Base-by-base conservation (phyloP, 2,329 filamentous ascomycete genomes). In the Pezicula neosporulosa region DNA sequence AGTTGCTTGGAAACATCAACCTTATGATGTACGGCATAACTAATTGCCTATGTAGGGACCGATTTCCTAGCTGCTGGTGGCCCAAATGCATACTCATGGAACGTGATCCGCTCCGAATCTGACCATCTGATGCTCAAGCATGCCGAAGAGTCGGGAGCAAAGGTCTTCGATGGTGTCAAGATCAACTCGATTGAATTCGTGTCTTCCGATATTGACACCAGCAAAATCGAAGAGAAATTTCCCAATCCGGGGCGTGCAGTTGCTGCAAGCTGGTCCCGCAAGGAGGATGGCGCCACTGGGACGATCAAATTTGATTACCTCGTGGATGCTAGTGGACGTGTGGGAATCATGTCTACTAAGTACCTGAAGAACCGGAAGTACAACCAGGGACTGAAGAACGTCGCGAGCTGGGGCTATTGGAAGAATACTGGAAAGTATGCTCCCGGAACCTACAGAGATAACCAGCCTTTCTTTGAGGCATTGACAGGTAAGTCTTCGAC, bases 351-450 rank as follows among this genome's bases (percentile, higher is more conserved):
- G 10, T 70, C 64, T 45, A 79, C 73, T 18, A 76, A 75, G 55
- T 77, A 78, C 55, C 50, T 74, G 21, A 77, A 76, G 62, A 76
- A 76, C 55, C 70, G 77, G 1, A 64, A 61, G 4, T 74, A 66
- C 56, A 80, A 78, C 57, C 54, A 73, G 37, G 71, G 66, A 0
- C 63, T 79, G 18, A 77, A 78, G 63, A 80, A 77, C 50, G 52
- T 77, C 9, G 76, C 77, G 6, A 72, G 55, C 47, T 80, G 76
- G 77, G 71, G 63, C 1, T 80, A 80, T 56, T 80, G 68, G 66
- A 68, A 70, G 46, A 65, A 63, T 7, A 64, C 60, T 6, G 62
- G 56, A 3, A 8, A 51, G 0, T 74, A 73, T 52, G 68, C 55
- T 4, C 13, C 47, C 3, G 73, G 71, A 3, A 72, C 70, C 0